phyloP scores from a whole-genome alignment of 2,329 filamentous ascomycete genomes.

The Talaromyces sp. region DNA sequence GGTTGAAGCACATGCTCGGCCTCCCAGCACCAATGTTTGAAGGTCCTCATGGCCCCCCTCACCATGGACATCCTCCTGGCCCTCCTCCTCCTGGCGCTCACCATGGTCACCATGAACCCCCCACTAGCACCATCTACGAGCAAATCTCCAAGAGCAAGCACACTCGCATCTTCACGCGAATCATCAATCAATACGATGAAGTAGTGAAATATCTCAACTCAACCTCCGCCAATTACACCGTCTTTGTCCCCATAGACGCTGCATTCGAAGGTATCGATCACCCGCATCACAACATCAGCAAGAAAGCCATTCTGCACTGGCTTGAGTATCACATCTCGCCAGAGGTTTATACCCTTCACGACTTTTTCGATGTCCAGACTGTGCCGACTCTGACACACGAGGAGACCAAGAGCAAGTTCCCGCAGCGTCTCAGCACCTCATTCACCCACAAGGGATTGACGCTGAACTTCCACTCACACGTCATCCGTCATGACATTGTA shows the following conservation, averaged over 20 bases:
- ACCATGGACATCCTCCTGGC: background rate
- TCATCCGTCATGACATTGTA: constrained; percentile 68
- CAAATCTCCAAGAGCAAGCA: constrained; percentile 71
- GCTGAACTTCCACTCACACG: constrained; percentile 72
- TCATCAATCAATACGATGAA: constrained; percentile 68
- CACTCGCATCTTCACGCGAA: constrained; percentile 69
- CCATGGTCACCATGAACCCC: constrained; percentile 32
- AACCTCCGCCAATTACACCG: constrained; percentile 67
- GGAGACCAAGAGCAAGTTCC: constrained; percentile 57
- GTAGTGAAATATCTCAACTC: constrained; percentile 70
- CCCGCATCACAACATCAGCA: constrained; percentile 58
- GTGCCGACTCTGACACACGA: constrained; percentile 65
- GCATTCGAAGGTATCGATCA: constrained; percentile 67
- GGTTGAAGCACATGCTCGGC: constrained; percentile 8
- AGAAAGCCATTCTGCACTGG: constrained; percentile 66
- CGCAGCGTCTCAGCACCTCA: constrained; percentile 69
- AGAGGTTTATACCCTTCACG: constrained; percentile 62
- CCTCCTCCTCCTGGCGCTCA: background rate
- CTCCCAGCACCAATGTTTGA: background rate
- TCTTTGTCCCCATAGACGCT: constrained; percentile 72
- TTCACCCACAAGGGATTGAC: constrained; percentile 62
- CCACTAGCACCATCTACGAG: constrained; percentile 73
- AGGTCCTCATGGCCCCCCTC: background rate
- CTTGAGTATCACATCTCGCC: constrained; percentile 71
- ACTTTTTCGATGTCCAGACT: constrained; percentile 66